Conservation (phyloP, 257 asterid genomes). For the Cordia subcordata region DNA sequence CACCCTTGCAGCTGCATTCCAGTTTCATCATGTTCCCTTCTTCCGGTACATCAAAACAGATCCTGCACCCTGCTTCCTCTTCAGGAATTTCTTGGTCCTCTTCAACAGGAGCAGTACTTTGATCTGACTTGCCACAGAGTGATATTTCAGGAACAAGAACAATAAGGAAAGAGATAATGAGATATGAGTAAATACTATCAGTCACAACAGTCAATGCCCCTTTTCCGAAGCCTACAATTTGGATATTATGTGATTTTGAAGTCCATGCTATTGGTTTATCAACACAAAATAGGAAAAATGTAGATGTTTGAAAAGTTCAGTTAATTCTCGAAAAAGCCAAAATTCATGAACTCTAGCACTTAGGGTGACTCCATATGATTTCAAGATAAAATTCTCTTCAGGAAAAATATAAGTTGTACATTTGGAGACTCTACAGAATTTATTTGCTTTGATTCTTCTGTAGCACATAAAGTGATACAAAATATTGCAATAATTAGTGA, state of each 20-base stretch:
- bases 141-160: conserved; percentile 5
- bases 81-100: conserved; percentile 94
- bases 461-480: neutral
- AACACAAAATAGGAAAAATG: too few relatives aligned
- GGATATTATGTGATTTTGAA: too few relatives aligned
- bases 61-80: conserved; percentile 96
- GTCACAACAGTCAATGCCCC: neutral
- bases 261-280: too few relatives aligned
- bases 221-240: too few relatives aligned
- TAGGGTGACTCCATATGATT: too few relatives aligned
- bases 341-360: too few relatives aligned
- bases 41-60: conserved; percentile 76
- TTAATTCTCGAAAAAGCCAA: too few relatives aligned
- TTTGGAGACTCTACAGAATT: too few relatives aligned
- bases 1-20: conserved; percentile 98
- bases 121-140: conserved; percentile 41
- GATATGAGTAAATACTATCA: neutral
- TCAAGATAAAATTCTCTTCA: too few relatives aligned
- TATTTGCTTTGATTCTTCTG: too few relatives aligned
- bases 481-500: neutral
- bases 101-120: conserved; percentile 46
- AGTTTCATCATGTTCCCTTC: conserved; percentile 68
- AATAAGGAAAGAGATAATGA: neutral
- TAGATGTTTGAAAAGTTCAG: too few relatives aligned
- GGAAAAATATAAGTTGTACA: too few relatives aligned